These are phyloP conservation scores for Gremmenia infestans DNA, from an alignment of 2,329 filamentous ascomycete genomes.

Conservation along the genomic window DNA sequence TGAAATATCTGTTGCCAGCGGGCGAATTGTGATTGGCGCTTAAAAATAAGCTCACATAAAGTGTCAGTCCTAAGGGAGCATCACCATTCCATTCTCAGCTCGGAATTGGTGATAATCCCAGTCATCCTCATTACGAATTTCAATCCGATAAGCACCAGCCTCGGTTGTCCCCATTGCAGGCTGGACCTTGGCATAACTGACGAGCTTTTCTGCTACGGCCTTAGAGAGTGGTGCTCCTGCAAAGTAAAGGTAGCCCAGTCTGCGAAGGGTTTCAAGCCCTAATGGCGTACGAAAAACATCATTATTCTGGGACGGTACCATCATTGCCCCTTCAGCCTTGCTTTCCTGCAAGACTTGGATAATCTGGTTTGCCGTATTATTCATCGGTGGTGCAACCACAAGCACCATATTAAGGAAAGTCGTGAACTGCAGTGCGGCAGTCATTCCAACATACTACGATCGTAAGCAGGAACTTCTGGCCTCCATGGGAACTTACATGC, in stretches of 20 bases:
- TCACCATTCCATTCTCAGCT: background rate
- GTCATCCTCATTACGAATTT: background rate
- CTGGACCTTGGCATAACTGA: background rate
- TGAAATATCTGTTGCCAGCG: background rate
- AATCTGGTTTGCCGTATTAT: background rate
- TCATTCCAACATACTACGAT: slow-evolving; percentile 1
- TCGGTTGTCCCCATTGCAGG: slow-evolving; percentile 3
- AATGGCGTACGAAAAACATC: background rate
- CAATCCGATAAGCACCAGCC: background rate
- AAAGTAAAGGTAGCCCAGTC: background rate
- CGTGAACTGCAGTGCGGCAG: background rate
- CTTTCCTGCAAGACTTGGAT: background rate
- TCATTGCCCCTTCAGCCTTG: background rate
- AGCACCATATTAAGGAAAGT: background rate
- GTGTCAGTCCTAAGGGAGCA: background rate
- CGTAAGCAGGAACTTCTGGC: background rate
- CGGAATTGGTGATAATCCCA: slow-evolving; percentile 5
- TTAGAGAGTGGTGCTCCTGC: background rate
- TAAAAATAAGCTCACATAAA: background rate
- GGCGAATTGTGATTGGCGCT: background rate
- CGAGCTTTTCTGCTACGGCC: background rate
- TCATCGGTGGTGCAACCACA: background rate
- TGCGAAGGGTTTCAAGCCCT: background rate
- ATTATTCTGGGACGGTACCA: background rate
- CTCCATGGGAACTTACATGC: background rate